Percentiles rank a stretch among this genome's conserved stretches.
phyloP scores from a whole-genome alignment of 106 monocot genomes.

The Apostasia ramifera region DNA sequence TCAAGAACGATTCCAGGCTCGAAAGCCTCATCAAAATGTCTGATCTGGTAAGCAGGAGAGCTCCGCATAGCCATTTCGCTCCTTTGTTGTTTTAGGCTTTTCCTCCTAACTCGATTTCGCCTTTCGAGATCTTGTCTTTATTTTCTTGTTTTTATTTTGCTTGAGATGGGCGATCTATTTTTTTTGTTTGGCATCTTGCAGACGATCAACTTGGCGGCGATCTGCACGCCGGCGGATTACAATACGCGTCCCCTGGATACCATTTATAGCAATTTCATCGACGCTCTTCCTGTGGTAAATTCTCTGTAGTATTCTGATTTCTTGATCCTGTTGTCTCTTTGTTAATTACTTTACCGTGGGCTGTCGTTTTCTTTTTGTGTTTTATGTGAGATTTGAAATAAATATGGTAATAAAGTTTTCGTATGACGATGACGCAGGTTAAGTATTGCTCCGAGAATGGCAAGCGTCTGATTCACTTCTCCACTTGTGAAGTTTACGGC shows the following conservation, averaged over 20 bases:
- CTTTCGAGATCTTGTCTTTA: no score
- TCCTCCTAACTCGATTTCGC: no score
- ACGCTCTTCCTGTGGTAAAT: slow-evolving; percentile 66
- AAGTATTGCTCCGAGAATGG: slow-evolving; percentile 59
- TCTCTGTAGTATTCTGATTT: not conserved
- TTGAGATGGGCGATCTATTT: no score
- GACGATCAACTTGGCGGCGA: slow-evolving; percentile 69
- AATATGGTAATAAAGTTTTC: not conserved
- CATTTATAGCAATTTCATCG: slow-evolving; percentile 77
- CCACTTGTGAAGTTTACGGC: slow-evolving; percentile 67
- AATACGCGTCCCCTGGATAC: slow-evolving; percentile 72
- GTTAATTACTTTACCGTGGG: no score
- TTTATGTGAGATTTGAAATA: not conserved
- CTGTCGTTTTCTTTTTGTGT: not conserved
- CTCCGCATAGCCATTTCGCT: no score
- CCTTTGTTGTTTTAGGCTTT: no score
- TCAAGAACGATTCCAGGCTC: slow-evolving; percentile 54
- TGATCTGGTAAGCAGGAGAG: slow-evolving; percentile 23
- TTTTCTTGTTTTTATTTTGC: no score
- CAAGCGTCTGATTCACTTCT: slow-evolving; percentile 70
- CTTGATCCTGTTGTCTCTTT: no score
- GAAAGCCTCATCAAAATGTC: slow-evolving; percentile 55
- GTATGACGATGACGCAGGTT: slow-evolving; percentile 30
- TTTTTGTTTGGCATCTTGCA: slow-evolving; percentile 3
- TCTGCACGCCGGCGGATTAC: slow-evolving; percentile 76